Conservation (phyloP, 2,329 filamentous ascomycete genomes). For the Fusarium nisikadoi region DNA sequence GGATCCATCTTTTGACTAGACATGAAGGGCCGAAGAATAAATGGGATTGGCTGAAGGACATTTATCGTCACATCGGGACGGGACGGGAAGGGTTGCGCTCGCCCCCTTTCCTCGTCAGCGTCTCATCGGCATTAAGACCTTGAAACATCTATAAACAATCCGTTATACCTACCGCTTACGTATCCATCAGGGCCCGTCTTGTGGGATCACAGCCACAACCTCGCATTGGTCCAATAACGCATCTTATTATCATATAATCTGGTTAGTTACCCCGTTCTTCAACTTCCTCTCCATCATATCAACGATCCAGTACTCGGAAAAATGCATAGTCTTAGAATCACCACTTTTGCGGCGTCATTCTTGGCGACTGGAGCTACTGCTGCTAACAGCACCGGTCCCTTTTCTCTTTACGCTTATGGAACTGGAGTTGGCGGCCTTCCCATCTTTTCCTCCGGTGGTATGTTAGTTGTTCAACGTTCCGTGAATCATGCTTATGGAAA, state of each 20-base stretch:
- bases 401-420: slow-evolving; percentile 12
- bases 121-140: neutral
- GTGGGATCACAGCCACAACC: neutral
- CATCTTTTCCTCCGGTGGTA: slow-evolving; percentile 5
- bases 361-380: neutral
- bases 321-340: neutral
- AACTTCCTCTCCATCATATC: neutral
- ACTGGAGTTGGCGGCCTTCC: neutral
- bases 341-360: neutral
- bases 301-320: neutral
- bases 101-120: neutral
- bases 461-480: rapidly evolving
- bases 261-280: neutral
- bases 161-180: neutral
- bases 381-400: neutral
- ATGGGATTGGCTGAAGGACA: neutral
- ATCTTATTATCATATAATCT: neutral
- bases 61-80: neutral
- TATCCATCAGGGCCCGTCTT: neutral
- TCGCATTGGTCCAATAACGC: neutral
- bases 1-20: neutral
- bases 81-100: neutral
- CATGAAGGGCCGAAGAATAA: neutral
- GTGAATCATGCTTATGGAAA: neutral
- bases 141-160: neutral